A percentile compares a stretch with the other conserved stretches of the same genome.
Conservation (phyloP, 148 eudicot genomes). For the Rhododendron williamsianum region DNA sequence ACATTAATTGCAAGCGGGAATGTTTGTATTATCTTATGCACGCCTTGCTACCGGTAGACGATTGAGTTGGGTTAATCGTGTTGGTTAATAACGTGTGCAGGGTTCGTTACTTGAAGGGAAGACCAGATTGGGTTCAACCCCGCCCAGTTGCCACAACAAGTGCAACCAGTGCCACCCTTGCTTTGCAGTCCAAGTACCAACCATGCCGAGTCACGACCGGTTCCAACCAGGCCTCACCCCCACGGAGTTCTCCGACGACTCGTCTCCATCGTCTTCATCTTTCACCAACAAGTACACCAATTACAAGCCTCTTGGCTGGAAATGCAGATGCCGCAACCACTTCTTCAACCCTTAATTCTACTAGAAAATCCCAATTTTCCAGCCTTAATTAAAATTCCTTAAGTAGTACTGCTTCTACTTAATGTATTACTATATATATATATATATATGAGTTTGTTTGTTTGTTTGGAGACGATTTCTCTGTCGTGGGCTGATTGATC, state of each 20-base stretch:
- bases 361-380: background rate
- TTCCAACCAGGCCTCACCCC: conserved; percentile 9
- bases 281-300: conserved; percentile 57
- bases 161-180: conserved; percentile 97
- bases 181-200: conserved; percentile 74
- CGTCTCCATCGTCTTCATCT: conserved; percentile 19
- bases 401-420: no score
- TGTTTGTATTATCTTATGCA: background rate
- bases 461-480: background rate
- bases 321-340: conserved; percentile 62
- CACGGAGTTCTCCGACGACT: conserved; percentile 15
- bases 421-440: no score
- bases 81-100: conserved; percentile 16
- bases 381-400: background rate
- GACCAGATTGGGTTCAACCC: conserved; percentile 79
- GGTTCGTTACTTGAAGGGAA: conserved; percentile 55
- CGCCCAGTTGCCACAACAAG: conserved; percentile 93
- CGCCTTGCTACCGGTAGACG: background rate
- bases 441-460: background rate
- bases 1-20: background rate
- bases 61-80: background rate
- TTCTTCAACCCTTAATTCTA: conserved; percentile 59
- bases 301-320: conserved; percentile 98
- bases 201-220: conserved; percentile 45
- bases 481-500: no score